Evolutionary conservation across 2,329 filamentous ascomycete species (phyloP), one percentile per base, ranked within the genome.

Genomic region (Aspergillus sclerotialis): DNA sequence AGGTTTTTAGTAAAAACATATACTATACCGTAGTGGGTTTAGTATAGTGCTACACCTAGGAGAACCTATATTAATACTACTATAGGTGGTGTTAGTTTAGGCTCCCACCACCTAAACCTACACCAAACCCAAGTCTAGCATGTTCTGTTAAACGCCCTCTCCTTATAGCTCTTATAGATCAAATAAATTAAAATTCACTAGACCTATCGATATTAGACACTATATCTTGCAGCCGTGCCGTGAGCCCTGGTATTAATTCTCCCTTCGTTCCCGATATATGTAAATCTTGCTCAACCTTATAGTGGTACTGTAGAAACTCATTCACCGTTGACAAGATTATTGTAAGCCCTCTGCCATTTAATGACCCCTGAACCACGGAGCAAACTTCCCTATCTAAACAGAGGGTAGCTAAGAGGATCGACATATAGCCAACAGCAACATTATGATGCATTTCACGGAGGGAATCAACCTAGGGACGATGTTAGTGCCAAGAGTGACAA

Each of bases 351-450:
- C 67, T 56, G 2, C 65, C 63, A 2, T 67, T 67, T 17, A 78
- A 58, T 7, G 55, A 52, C 4, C 43, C 40, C 21, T 60, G 60
- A 11, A 78, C 57, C 15, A 62, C 60, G 7, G 47, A 35, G 27
- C 68, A 64, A 4, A 72, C 65, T 2, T 55, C 52, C 7, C 53
- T 40, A 34, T 75, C 67, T 17, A 92, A 68, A 46, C 80, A 88
- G 15, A 95, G 65, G 45, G 88, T 92, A 12, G 87, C 86, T 2
- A 96, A 70, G 5, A 94, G 69, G 10, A 95, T 80, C 1, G 87
- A 80, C 15, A 95, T 70, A 56, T 94, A 95, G 11, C 87, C 89
- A 56, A 90, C 79, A 2, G 84, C 81, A 17, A 96, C 87, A 46
- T 89, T 87, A 32, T 83, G 73, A 39, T 84, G 80, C 16, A 80